Base-by-base conservation (phyloP, 805 yeast genomes). In the Schwanniomyces vanrijiae region DNA sequence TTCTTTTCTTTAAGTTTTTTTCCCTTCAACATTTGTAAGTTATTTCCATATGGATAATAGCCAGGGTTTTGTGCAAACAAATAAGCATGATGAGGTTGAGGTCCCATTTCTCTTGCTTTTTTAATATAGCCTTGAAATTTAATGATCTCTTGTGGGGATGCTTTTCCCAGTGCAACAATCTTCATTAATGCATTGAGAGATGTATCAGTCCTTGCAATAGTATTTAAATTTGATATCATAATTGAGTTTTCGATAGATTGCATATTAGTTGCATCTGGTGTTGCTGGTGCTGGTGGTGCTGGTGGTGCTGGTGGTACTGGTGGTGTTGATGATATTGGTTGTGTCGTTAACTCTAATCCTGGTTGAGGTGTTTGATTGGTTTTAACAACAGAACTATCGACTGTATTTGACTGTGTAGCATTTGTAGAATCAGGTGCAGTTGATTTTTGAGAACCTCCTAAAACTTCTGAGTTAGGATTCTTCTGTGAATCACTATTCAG, bases 211-310 rank as follows among this genome's bases (percentile, higher is more conserved):
- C 86, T 77, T 0, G 97, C 97, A 66, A 92, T 83, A 0, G 86
- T 75, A 58, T 91, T 91, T 58, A 92, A 76, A 55, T 90, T 88
- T 3, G 87, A 82, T 55, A 92, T 90, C 88, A 92, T 89, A 51
- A 86, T 81, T 37, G 86, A 85, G 57, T 87, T 86, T 43, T 82
- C 87, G 1, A 82, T 80, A 4, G 86, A 72, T 52, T 75, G 79
- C 73, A 77, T 75, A 40, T 73, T 65, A 41, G 64, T 67, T 20
- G 70, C 49, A 57, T 69, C 68, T 52, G 44, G 19, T 56, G 47
- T 61, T 42, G 53, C 59, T 54, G 46, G 54, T 18, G 21, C 13
- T 18, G 37, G 37, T 13, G 11, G 29, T 3, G 35, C 3, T 6
- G 16, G 16, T 11, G 18, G 10, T 31, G 16, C 35, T 35, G 24